A percentile compares a stretch with the other conserved stretches of the same genome.
These are phyloP conservation scores for Paraphaeosphaeria minitans DNA, from an alignment of 2,329 filamentous ascomycete genomes.

Conservation along the genomic window DNA sequence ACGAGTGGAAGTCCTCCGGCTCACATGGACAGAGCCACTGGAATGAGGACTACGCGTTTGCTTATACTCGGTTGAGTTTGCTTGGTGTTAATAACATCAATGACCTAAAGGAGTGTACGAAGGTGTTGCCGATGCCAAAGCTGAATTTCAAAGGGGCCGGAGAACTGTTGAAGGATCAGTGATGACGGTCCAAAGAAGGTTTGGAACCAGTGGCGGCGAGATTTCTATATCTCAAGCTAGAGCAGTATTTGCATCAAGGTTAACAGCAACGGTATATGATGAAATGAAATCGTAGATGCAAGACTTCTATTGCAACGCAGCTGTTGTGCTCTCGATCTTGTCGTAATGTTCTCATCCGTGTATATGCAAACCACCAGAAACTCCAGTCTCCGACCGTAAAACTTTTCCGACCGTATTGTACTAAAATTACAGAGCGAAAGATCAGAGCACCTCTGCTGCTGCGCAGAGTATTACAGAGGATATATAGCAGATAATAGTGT, in stretches of 20 bases:
- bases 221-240: too few species aligned
- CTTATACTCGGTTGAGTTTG: slow-evolving; percentile 57
- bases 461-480: slow-evolving; percentile 25
- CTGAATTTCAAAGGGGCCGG: too few species aligned
- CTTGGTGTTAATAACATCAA: slow-evolving; percentile 62
- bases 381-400: slow-evolving; percentile 13
- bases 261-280: too few species aligned
- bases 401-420: slow-evolving; percentile 21
- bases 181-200: too few species aligned
- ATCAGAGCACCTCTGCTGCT: slow-evolving; percentile 3
- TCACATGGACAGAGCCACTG: slow-evolving; percentile 25
- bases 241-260: too few species aligned
- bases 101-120: slow-evolving; percentile 58
- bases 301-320: background rate
- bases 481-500: slow-evolving; percentile 12
- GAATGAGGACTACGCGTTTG: slow-evolving; percentile 49
- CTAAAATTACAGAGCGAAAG: slow-evolving; percentile 32
- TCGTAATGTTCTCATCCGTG: slow-evolving; percentile 1
- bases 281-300: background rate
- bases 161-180: too few species aligned
- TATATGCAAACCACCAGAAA: slow-evolving; percentile 20
- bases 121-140: slow-evolving; percentile 26
- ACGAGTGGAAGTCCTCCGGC: slow-evolving; percentile 28
- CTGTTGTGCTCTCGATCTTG: slow-evolving; percentile 3
- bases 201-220: too few species aligned